Conservation (phyloP, 2,329 filamentous ascomycete genomes). For the Waltergamsia citrina region DNA sequence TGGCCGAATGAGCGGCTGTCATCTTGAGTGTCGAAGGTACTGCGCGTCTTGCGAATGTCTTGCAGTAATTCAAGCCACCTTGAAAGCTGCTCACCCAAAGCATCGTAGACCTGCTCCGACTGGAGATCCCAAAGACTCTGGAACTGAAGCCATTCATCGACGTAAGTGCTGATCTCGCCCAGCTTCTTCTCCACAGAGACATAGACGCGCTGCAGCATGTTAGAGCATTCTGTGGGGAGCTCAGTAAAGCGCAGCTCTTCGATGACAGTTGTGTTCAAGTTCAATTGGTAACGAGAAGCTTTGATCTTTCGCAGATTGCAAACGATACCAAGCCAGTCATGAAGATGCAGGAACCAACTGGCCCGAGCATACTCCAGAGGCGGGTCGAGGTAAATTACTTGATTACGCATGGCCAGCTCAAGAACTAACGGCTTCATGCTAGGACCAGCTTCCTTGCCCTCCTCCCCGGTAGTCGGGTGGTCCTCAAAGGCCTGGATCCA, state of each 20-base stretch:
- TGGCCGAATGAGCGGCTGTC: slow-evolving; percentile 89
- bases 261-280: slow-evolving; percentile 56
- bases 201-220: slow-evolving; percentile 72
- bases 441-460: slow-evolving; percentile 36
- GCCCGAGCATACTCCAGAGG: slow-evolving; percentile 86
- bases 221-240: slow-evolving; percentile 74
- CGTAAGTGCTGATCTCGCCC: slow-evolving; percentile 69
- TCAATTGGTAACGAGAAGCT: slow-evolving; percentile 90
- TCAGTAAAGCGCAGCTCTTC: slow-evolving; percentile 70
- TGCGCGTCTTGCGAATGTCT: slow-evolving; percentile 89
- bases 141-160: slow-evolving; percentile 97
- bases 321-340: slow-evolving; percentile 86
- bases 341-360: slow-evolving; percentile 87
- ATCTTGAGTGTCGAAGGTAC: slow-evolving; percentile 95
- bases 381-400: slow-evolving; percentile 93
- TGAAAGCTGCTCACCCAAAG: slow-evolving; percentile 81
- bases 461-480: slow-evolving; percentile 35
- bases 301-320: slow-evolving; percentile 93
- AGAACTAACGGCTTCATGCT: slow-evolving; percentile 68
- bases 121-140: slow-evolving; percentile 98
- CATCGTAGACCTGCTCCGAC: slow-evolving; percentile 88
- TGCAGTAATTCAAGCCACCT: slow-evolving; percentile 94
- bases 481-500: slow-evolving; percentile 85
- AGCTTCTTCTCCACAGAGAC: slow-evolving; percentile 76
- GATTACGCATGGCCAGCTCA: slow-evolving; percentile 95